Evolutionary conservation across 176 grass and related monocot species (phyloP).

Genomic region (Carex cristatella): DNA sequence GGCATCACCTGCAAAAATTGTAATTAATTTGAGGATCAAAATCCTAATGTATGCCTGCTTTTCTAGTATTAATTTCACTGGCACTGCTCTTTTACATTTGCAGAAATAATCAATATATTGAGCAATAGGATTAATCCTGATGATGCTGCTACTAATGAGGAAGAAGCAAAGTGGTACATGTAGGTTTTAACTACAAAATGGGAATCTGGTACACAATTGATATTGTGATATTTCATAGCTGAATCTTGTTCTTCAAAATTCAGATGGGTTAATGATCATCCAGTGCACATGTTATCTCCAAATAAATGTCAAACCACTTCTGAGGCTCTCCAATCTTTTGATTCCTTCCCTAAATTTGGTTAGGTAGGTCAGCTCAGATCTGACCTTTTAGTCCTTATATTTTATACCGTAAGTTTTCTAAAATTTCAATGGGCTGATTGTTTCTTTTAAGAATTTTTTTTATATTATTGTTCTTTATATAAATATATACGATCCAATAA

Average conservation of each 20-base stretch:
- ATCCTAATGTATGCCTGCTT: not conserved
- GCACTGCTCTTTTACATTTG: not conserved
- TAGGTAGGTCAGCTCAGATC: not conserved
- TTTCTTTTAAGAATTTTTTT: not conserved
- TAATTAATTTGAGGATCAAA: not conserved
- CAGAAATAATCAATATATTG: slow-evolving; percentile 87
- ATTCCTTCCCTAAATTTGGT: slow-evolving; percentile 89
- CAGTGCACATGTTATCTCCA: slow-evolving; percentile 82
- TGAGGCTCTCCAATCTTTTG: slow-evolving; percentile 89
- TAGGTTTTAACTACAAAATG: slow-evolving; percentile 24
- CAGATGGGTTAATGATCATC: slow-evolving; percentile 90
- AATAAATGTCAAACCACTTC: slow-evolving; percentile 85
- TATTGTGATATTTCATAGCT: not conserved
- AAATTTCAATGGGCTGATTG: not conserved
- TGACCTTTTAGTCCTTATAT: not conserved
- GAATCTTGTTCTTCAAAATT: slow-evolving; percentile 21
- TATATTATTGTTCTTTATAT: not conserved
- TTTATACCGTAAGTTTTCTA: not conserved
- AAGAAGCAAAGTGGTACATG: slow-evolving; percentile 88
- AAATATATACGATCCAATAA: not conserved
- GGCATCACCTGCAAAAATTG: not conserved
- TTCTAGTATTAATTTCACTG: not conserved
- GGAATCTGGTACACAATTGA: not conserved
- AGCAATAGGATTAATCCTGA: slow-evolving; percentile 40
- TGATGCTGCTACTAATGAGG: slow-evolving; percentile 33